phyloP scores from a whole-genome alignment of 805 yeast genomes.

The Cephaloascus albidus region DNA sequence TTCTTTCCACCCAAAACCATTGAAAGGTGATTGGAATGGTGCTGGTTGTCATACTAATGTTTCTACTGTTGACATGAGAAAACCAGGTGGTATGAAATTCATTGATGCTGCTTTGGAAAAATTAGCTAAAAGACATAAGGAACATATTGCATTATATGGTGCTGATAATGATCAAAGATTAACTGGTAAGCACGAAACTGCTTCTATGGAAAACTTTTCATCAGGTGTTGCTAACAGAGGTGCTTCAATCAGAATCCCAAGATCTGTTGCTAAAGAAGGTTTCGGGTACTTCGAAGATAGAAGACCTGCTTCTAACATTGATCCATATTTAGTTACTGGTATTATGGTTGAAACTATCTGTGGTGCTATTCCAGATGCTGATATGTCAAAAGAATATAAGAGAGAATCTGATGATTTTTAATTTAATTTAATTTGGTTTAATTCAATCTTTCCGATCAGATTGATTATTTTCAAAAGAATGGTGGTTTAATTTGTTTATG shows the following conservation, averaged over 20 bases:
- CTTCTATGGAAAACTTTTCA: slow-evolving; percentile 82
- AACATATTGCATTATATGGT: slow-evolving; percentile 93
- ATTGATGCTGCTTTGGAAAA: slow-evolving; percentile 90
- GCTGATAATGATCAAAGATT: slow-evolving; percentile 91
- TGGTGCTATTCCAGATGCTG: slow-evolving; percentile 91
- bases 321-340: slow-evolving; percentile 98
- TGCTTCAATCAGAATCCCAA: slow-evolving; percentile 97
- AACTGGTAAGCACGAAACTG: slow-evolving; percentile 98
- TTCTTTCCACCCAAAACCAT: slow-evolving; percentile 98
- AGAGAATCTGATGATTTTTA: slow-evolving; percentile 52
- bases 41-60: slow-evolving; percentile 99
- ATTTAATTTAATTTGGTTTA: too few relatives aligned
- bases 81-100: slow-evolving; percentile 90
- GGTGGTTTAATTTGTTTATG: too few relatives aligned
- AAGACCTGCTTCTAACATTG: slow-evolving; percentile 99
- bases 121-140: slow-evolving; percentile 92
- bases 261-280: slow-evolving; percentile 97
- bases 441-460: too few relatives aligned
- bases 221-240: slow-evolving; percentile 99
- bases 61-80: slow-evolving; percentile 86
- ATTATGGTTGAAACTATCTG: slow-evolving; percentile 95
- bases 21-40: slow-evolving; percentile 99
- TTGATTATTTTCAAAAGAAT: too few relatives aligned
- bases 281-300: slow-evolving; percentile 98
- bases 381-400: slow-evolving; percentile 83